phyloP scores from a whole-genome alignment of 768 basidiomycete species.

The Suillus ampliporus region DNA sequence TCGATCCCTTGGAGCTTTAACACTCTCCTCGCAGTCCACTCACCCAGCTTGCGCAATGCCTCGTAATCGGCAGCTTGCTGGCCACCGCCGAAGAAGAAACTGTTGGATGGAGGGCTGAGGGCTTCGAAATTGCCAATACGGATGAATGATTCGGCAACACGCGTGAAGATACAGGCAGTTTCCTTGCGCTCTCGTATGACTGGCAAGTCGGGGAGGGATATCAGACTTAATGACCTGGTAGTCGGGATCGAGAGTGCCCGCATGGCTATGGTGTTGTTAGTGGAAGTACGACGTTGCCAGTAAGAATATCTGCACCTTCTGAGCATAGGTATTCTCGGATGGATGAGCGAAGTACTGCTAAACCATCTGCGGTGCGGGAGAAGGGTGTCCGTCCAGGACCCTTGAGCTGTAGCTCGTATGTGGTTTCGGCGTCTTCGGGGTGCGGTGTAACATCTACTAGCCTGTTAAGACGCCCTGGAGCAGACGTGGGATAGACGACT shows the following conservation, averaged over 20 bases:
- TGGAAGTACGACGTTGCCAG: background rate
- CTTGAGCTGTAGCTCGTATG: slow-evolving; percentile 92
- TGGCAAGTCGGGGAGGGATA: slow-evolving; percentile 72
- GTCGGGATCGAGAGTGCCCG: slow-evolving; percentile 88
- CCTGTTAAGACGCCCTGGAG: slow-evolving; percentile 14
- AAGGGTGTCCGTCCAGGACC: slow-evolving; percentile 95
- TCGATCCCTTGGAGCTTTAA: slow-evolving; percentile 50
- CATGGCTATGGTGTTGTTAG: slow-evolving; percentile 61
- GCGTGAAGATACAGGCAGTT: slow-evolving; percentile 74
- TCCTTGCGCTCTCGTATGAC: slow-evolving; percentile 80
- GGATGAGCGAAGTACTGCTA: slow-evolving; percentile 94
- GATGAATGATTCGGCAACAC: slow-evolving; percentile 88
- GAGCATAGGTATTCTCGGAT: slow-evolving; percentile 93
- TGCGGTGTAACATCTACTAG: slow-evolving; percentile 77
- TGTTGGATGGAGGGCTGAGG: slow-evolving; percentile 66
- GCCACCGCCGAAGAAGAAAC: slow-evolving; percentile 77
- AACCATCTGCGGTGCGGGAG: slow-evolving; percentile 89
- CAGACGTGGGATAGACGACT: slow-evolving; percentile 25
- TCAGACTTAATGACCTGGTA: slow-evolving; percentile 82
- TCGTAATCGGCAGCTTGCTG: slow-evolving; percentile 80
- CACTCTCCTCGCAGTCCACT: slow-evolving; percentile 74
- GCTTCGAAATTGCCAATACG: slow-evolving; percentile 93
- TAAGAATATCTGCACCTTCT: slow-evolving; percentile 59
- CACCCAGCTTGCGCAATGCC: slow-evolving; percentile 71
- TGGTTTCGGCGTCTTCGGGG: slow-evolving; percentile 55